Conservation (phyloP, 805 yeast genomes). For the Zygoascus biomembranicola region DNA sequence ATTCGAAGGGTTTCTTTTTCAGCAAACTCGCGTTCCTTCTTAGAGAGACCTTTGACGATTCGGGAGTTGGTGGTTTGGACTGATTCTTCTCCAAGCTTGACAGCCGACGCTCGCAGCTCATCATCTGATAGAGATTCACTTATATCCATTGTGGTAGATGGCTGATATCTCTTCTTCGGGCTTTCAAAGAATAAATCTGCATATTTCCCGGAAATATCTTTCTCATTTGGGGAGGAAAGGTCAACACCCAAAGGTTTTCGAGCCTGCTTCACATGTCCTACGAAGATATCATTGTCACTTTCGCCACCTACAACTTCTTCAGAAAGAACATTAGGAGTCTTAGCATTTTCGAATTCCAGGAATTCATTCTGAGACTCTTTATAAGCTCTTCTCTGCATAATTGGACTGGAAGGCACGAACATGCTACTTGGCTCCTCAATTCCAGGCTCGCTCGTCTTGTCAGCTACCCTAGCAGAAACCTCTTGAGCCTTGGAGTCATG, state of each 20-base stretch:
- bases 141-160: not conserved
- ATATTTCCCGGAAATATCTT: not conserved
- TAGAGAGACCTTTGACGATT: not conserved
- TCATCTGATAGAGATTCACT: not conserved
- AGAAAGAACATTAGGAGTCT: not conserved
- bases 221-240: not conserved
- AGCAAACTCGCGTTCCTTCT: conserved; percentile 17
- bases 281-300: not conserved
- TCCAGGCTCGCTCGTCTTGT: not conserved
- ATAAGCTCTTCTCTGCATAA: not conserved
- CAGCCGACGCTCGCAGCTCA: too few relatives aligned
- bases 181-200: not conserved
- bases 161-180: not conserved
- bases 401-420: not conserved
- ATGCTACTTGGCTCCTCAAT: not conserved
- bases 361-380: not conserved
- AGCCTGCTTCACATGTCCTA: not conserved
- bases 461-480: not conserved
- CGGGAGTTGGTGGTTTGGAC: not conserved
- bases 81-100: not conserved
- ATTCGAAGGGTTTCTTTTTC: conserved; percentile 16
- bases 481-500: not conserved
- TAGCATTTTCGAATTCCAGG: not conserved
- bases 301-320: not conserved
- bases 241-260: not conserved